Evolutionary conservation across 1,284 basidiomycete species (phyloP), one percentile per base, ranked within the genome.

Genomic region (Austropuccinia psidii): DNA sequence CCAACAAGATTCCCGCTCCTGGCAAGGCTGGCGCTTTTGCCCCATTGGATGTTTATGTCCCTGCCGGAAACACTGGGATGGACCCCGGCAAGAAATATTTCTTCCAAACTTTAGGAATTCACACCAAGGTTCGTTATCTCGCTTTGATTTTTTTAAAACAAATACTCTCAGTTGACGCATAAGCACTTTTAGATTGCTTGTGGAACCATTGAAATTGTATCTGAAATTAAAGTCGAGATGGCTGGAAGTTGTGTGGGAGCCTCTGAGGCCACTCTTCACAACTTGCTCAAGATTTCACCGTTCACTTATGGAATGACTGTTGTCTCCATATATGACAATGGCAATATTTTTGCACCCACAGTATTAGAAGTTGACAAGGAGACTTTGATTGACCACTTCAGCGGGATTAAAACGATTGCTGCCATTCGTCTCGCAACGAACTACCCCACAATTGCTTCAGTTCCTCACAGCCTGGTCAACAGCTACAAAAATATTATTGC

Each of bases 31-130:
- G 94, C 88, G 95, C 94, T 72, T 87, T n/a, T n/a, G n/a, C n/a
- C n/a, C n/a, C n/a, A n/a, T n/a, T n/a, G n/a, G n/a, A n/a, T n/a
- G n/a, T n/a, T n/a, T n/a, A n/a, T n/a, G n/a, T n/a, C n/a, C n/a
- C n/a, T n/a, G n/a, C n/a, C n/a, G n/a, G n/a, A n/a, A n/a, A n/a
- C n/a, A n/a, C n/a, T n/a, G n/a, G n/a, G n/a, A n/a, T n/a, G n/a
- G n/a, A n/a, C n/a, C n/a, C 95, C 80, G 93, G 93, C 81, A 97
- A 97, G 87, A 97, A 93, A 76, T 94, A 93, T 79, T 98, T 98
- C 93, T 98, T 98, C 93, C 95, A 98, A 87, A 96, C 95, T 75
- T 89, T 98, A 81, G 90, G 91, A 86, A n/a, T n/a, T n/a, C n/a
- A n/a, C n/a, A n/a, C n/a, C n/a, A n/a, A n/a, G n/a, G n/a, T n/a